phyloP scores from a whole-genome alignment of 1,284 basidiomycete genomes.

The Tetrapyrgos nigripes region DNA sequence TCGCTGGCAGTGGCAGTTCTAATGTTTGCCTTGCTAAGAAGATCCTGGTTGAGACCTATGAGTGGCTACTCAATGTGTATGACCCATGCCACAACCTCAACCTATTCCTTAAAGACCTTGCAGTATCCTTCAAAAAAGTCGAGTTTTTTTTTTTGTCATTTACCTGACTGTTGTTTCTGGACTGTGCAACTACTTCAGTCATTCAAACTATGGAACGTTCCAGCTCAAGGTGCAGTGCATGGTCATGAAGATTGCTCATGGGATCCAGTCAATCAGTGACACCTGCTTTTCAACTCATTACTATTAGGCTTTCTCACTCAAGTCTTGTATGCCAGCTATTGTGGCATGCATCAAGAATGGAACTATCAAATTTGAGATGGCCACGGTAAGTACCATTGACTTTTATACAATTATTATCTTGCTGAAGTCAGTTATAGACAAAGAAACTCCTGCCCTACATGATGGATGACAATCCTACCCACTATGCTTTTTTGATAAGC shows the following conservation, averaged over 20 bases:
- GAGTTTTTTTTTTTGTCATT: too few species aligned
- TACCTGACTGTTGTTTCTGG: slow-evolving; percentile 13
- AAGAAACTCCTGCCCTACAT: neutral
- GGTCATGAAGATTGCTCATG: slow-evolving; percentile 7
- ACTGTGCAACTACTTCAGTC: slow-evolving; percentile 16
- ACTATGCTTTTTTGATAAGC: slow-evolving; percentile 4
- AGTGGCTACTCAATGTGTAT: slow-evolving; percentile 20
- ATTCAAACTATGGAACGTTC: slow-evolving; percentile 16
- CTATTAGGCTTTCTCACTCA: slow-evolving; percentile 12
- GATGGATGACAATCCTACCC: neutral
- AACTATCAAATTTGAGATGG: slow-evolving; percentile 8
- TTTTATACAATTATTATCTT: neutral
- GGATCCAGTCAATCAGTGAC: slow-evolving; percentile 18
- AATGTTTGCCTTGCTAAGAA: slow-evolving; percentile 9
- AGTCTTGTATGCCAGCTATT: slow-evolving; percentile 13
- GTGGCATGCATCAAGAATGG: slow-evolving; percentile 10
- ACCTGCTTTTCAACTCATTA: slow-evolving; percentile 15
- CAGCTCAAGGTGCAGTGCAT: slow-evolving; percentile 7
- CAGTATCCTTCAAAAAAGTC: slow-evolving; percentile 20
- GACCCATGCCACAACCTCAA: slow-evolving; percentile 22
- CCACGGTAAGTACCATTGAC: slow-evolving; percentile 5
- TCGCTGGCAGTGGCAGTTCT: slow-evolving; percentile 9
- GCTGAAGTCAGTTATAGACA: neutral
- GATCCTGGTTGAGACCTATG: neutral
- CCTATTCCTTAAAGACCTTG: slow-evolving; percentile 19